Conservation (phyloP, 176 grass and related monocot genomes). For the Otatea glauca region DNA sequence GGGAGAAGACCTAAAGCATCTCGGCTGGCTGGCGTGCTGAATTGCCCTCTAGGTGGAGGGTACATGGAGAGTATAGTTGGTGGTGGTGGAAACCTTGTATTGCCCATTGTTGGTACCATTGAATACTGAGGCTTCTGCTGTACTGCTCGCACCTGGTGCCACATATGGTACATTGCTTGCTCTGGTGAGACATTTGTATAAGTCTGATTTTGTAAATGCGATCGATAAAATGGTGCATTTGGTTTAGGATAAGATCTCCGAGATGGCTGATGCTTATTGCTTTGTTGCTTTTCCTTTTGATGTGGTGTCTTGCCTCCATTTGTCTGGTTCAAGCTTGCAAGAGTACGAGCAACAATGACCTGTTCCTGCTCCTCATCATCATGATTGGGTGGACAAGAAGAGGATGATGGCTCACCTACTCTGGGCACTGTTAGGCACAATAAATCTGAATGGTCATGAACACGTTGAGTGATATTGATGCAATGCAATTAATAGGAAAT, state of each 20-base stretch:
- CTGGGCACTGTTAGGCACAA: slow-evolving; percentile 54
- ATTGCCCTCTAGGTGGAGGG: slow-evolving; percentile 47
- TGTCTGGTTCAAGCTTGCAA: slow-evolving; percentile 64
- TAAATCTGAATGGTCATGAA: slow-evolving; percentile 32
- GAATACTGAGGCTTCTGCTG: slow-evolving; percentile 42
- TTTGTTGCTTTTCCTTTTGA: slow-evolving; percentile 52
- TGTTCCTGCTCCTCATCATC: slow-evolving; percentile 67
- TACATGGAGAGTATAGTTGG: slow-evolving; percentile 53
- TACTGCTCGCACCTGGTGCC: slow-evolving; percentile 59
- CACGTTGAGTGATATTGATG: slow-evolving; percentile 4
- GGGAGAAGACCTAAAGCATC: slow-evolving; percentile 44
- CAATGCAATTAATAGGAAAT: slow-evolving; percentile 27
- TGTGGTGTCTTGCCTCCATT: slow-evolving; percentile 37
- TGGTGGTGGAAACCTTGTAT: slow-evolving; percentile 52
- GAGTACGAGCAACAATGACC: slow-evolving; percentile 56
- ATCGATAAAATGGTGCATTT: slow-evolving; percentile 41
- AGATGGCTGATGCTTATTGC: slow-evolving; percentile 30
- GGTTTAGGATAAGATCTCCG: slow-evolving; percentile 49
- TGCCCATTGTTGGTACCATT: slow-evolving; percentile 33
- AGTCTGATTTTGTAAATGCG: slow-evolving; percentile 55
- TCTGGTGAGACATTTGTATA: slow-evolving; percentile 51
- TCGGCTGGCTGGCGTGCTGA: slow-evolving; percentile 32
- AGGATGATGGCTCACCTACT: slow-evolving; percentile 49
- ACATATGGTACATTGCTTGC: slow-evolving; percentile 65
- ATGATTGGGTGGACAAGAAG: slow-evolving; percentile 46